Base-by-base conservation (phyloP, 345 rosid genomes). In the Linum usitatissimum region DNA sequence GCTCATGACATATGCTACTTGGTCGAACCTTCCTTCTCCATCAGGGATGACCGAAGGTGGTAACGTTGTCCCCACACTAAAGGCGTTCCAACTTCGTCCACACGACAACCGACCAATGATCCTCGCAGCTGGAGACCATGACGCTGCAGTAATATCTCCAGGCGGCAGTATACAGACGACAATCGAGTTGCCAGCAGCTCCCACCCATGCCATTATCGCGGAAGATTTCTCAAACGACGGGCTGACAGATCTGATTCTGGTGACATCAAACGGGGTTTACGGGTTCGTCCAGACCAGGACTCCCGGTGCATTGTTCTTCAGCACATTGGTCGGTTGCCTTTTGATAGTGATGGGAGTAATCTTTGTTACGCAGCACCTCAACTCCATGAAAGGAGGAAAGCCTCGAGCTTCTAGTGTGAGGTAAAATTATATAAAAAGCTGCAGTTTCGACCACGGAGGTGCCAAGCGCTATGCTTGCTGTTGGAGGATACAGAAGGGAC, bases 231-330 rank as follows among this genome's bases (percentile, higher is more conserved):
- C 97, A 0, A 83, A 81, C 65, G 99, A 94, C 45, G 96, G 97
- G 13, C 87, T 90, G 30, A 83, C 95, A 2, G 99, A 90, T 76
- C 72, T 90, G 58, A 94, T 94, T 65, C 74, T 94, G 30, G 79
- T 94, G 80, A 94, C 99, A 30, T 84, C 96, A 10, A 90, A 75
- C 18, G 97, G 97, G 28, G 76, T 90, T 6, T 90, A 90, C 30
- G 96, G 99, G 38, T 93, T 90, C 55, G 95, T 90, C 68, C 99
- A 94, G 73, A 86, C 93, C 20, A 87, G 97, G 74, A 95, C 88
- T 57, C 99, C 99, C 0, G 99, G 99, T 42, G 99, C 96, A 70
- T 80, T 94, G 69, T 94, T 90, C 91, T 90, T 93, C 83, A 93
- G 99, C 79, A 84, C 95, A 8, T 80, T 90, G 71, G 99, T 90